Percentiles rank a stretch among this genome's conserved stretches.
Conservation (phyloP, 345 rosid species). For the Eutrema heterophyllum region DNA sequence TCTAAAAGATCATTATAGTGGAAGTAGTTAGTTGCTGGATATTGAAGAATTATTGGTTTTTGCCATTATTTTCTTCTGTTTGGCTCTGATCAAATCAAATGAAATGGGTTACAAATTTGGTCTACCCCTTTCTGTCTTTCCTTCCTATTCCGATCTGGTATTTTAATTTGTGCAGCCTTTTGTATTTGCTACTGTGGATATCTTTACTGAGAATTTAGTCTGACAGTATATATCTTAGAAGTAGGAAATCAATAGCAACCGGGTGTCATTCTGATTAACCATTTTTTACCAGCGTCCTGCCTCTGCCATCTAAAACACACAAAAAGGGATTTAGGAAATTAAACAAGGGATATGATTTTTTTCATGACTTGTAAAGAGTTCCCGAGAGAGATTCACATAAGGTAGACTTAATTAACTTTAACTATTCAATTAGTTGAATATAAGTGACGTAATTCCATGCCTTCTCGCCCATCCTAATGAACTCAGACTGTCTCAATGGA, state of each 20-base stretch:
- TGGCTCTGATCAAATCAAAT: neutral
- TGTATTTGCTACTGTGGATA: neutral
- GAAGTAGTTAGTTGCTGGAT: neutral
- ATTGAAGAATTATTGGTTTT: neutral
- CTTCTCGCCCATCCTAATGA: neutral
- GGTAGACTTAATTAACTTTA: conserved; percentile 1
- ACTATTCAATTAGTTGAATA: neutral
- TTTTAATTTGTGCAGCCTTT: neutral
- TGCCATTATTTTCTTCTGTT: conserved; percentile 4
- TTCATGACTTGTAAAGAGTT: neutral
- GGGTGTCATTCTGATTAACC: neutral
- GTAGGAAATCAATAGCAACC: neutral
- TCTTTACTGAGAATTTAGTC: neutral
- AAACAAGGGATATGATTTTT: neutral
- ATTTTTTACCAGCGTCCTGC: neutral
- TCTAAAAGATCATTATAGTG: neutral
- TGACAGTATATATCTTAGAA: neutral
- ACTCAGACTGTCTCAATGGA: neutral
- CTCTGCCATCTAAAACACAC: neutral
- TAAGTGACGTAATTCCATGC: neutral
- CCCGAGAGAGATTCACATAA: neutral
- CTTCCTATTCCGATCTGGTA: neutral
- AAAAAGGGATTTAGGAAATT: neutral
- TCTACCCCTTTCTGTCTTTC: neutral
- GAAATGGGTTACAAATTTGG: neutral